These are phyloP conservation scores for Zygotorulaspora chibaensis DNA, from an alignment of 805 yeast genomes.

Conservation along the genomic window DNA sequence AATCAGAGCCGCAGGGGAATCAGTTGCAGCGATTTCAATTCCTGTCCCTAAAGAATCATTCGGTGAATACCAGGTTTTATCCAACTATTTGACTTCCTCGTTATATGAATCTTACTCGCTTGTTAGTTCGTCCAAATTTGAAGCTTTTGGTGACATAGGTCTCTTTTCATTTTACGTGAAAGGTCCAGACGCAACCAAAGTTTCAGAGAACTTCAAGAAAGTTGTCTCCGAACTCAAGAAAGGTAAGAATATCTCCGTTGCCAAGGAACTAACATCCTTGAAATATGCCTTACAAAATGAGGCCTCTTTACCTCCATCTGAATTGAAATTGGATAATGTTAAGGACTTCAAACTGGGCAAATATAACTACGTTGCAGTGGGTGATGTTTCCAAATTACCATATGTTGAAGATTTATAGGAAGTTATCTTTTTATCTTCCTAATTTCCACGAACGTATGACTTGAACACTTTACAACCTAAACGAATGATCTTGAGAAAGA, in stretches of 20 bases:
- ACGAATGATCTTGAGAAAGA: neutral
- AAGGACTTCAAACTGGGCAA: slow-evolving; percentile 49
- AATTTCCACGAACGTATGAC: slow-evolving; percentile 1
- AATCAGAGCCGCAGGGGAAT: slow-evolving; percentile 54
- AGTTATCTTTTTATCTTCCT: neutral
- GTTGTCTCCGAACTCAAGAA: slow-evolving; percentile 50
- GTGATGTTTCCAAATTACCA: slow-evolving; percentile 83
- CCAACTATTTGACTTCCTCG: slow-evolving; percentile 60
- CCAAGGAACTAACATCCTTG: slow-evolving; percentile 50
- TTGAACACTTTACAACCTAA: neutral
- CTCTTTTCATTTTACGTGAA: slow-evolving; percentile 68
- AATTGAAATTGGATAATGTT: slow-evolving; percentile 38
- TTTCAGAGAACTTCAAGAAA: slow-evolving; percentile 56
- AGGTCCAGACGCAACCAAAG: slow-evolving; percentile 55
- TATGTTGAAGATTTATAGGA: slow-evolving; percentile 78
- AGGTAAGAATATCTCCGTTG: slow-evolving; percentile 55
- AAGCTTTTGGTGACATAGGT: slow-evolving; percentile 72
- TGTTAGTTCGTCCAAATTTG: slow-evolving; percentile 49
- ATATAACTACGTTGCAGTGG: slow-evolving; percentile 84
- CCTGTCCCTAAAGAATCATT: slow-evolving; percentile 65
- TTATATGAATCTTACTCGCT: slow-evolving; percentile 53
- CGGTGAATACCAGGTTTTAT: slow-evolving; percentile 63
- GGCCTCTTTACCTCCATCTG: slow-evolving; percentile 33
- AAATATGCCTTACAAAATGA: slow-evolving; percentile 42
- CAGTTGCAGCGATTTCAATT: slow-evolving; percentile 75